Percentiles rank a stretch among this genome's conserved stretches.
These are phyloP conservation scores for Mycotypha africana DNA, from an alignment of 371 early-diverging fungal species.

Conservation along the genomic window DNA sequence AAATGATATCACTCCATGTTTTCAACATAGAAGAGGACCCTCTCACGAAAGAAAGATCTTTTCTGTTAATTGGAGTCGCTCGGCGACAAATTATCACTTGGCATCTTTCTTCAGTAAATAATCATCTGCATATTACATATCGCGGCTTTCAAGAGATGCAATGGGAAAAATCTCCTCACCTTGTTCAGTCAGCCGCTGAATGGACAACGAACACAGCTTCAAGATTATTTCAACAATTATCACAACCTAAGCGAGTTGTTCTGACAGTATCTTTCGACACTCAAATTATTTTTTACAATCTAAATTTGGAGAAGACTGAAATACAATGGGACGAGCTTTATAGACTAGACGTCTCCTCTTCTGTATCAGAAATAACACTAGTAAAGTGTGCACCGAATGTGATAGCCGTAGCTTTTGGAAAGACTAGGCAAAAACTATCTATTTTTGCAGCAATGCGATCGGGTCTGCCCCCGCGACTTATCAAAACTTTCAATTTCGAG, in stretches of 20 bases:
- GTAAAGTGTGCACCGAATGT: conserved; percentile 11
- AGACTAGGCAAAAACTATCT: conserved; percentile 13
- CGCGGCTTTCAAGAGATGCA: conserved; percentile 4
- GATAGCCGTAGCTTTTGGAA: conserved; percentile 14
- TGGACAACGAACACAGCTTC: conserved; percentile 21
- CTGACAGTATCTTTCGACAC: conserved; percentile 8
- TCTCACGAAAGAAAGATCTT: conserved; percentile 5
- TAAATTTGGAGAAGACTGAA: neutral
- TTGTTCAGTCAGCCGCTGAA: conserved; percentile 8
- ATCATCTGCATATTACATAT: conserved; percentile 2
- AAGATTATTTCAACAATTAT: conserved; percentile 14
- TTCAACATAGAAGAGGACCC: conserved; percentile 14
- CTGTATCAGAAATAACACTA: neutral
- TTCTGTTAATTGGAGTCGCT: conserved; percentile 25
- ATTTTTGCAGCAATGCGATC: conserved; percentile 36
- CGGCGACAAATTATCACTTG: conserved; percentile 16
- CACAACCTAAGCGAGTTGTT: neutral
- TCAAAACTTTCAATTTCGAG: conserved; percentile 19
- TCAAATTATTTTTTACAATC: conserved; percentile 10
- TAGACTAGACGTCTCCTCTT: conserved; percentile 11
- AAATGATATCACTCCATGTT: conserved; percentile 26
- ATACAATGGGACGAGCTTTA: conserved; percentile 23
- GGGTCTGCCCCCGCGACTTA: conserved; percentile 16
- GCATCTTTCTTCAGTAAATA: conserved; percentile 8
- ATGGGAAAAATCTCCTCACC: conserved; percentile 5